Evolutionary conservation across 192 early-diverging fungal species (phyloP).

Genomic region (Backusella tuberculispora): DNA sequence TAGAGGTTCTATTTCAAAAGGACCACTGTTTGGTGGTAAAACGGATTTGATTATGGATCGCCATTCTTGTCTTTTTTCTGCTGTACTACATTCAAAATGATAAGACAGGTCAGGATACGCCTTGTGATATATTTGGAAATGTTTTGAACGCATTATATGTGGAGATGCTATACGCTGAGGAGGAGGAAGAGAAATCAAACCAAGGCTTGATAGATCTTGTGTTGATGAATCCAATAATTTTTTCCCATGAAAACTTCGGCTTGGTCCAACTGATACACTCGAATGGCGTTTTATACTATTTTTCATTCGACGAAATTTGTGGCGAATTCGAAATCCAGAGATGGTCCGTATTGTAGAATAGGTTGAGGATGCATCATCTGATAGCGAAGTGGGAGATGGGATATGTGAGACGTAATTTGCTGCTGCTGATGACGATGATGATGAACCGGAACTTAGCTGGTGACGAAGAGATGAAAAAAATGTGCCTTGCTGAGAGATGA

Average conservation of each 20-base stretch:
- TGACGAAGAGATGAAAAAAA: constrained; percentile 7
- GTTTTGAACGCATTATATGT: background rate
- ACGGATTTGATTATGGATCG: background rate
- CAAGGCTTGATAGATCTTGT: background rate
- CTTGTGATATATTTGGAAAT: background rate
- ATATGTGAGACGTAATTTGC: background rate
- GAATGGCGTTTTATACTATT: constrained; percentile 4
- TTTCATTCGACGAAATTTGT: constrained; percentile 4
- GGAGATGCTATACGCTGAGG: background rate
- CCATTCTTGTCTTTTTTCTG: background rate
- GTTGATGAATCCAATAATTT: background rate
- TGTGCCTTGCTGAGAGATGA: background rate
- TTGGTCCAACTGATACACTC: background rate
- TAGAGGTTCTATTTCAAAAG: constrained; percentile 8
- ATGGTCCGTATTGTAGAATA: background rate
- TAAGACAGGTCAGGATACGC: constrained; percentile 8
- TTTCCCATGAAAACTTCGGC: background rate
- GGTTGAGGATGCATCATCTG: background rate
- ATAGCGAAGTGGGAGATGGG: background rate
- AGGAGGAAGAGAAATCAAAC: background rate
- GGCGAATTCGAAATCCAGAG: background rate
- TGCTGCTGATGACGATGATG: background rate
- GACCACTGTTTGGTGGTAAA: background rate
- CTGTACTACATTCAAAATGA: background rate
- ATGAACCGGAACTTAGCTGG: background rate